Percentiles rank a stretch among this genome's conserved stretches.
phyloP scores from a whole-genome alignment of 2,329 filamentous ascomycete species.

The Clonostachys byssicola region DNA sequence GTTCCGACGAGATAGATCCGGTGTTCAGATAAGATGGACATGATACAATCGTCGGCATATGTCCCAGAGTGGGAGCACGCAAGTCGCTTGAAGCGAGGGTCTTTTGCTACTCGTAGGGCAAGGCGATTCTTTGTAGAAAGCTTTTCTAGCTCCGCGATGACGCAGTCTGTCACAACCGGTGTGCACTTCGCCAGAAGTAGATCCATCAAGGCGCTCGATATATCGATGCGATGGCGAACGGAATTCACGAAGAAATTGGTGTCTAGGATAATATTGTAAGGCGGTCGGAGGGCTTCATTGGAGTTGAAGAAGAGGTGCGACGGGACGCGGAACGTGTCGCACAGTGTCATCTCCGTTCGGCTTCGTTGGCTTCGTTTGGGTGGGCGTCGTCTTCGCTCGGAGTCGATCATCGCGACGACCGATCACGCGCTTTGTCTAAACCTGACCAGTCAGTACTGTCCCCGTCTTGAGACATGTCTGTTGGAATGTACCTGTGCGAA shows the following conservation, averaged over 20 bases:
- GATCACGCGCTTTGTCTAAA: slow-evolving; percentile 67
- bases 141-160: slow-evolving; percentile 81
- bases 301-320: slow-evolving; percentile 76
- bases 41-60: slow-evolving; percentile 80
- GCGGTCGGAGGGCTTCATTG: slow-evolving; percentile 73
- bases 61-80: slow-evolving; percentile 87
- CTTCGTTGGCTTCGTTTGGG: slow-evolving; percentile 59
- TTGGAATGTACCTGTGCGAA: slow-evolving; percentile 61
- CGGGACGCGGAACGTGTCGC: neutral
- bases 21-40: slow-evolving; percentile 69
- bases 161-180: slow-evolving; percentile 78
- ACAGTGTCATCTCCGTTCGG: neutral
- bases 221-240: slow-evolving; percentile 83
- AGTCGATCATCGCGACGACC: slow-evolving; percentile 71
- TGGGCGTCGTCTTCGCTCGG: neutral
- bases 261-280: slow-evolving; percentile 76
- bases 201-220: slow-evolving; percentile 90
- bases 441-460: neutral
- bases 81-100: slow-evolving; percentile 82
- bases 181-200: slow-evolving; percentile 88
- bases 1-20: slow-evolving; percentile 77
- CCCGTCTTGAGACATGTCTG: neutral
- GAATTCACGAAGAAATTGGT: slow-evolving; percentile 91
- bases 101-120: slow-evolving; percentile 78
- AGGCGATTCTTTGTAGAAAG: slow-evolving; percentile 85